These are phyloP conservation scores for Trichoderma hamatum DNA, from an alignment of 2,329 filamentous ascomycete genomes.

Conservation along the genomic window DNA sequence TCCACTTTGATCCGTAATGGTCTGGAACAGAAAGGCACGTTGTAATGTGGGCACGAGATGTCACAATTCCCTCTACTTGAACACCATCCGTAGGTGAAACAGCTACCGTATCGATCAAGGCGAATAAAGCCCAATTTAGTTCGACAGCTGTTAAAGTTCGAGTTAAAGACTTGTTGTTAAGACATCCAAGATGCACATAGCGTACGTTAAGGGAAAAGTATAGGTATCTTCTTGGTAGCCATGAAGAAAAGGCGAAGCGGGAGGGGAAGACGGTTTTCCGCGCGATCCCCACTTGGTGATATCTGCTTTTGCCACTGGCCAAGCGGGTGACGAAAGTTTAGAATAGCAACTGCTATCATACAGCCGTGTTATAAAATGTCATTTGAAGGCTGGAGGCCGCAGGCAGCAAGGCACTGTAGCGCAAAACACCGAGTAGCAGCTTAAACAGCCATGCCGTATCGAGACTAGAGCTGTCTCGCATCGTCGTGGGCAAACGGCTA, in stretches of 20 bases:
- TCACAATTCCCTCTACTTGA: conserved; percentile 34
- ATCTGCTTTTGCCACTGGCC: background rate
- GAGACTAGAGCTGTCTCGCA: conserved; percentile 14
- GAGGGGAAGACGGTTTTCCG: background rate
- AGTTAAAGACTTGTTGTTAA: conserved; percentile 15
- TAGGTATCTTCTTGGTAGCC: background rate
- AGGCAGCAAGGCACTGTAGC: background rate
- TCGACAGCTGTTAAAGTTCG: conserved; percentile 18
- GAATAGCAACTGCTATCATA: no score
- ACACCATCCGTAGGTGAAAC: conserved; percentile 37
- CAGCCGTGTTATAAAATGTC: background rate
- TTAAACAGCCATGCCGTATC: background rate
- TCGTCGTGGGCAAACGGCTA: background rate
- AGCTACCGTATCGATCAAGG: conserved; percentile 31
- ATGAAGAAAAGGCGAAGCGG: background rate
- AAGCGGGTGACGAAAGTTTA: background rate
- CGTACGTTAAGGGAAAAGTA: background rate
- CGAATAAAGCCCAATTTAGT: conserved; percentile 3
- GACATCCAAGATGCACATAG: conserved; percentile 5
- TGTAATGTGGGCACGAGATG: conserved; percentile 27
- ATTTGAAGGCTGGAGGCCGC: background rate
- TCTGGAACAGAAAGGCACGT: conserved; percentile 23
- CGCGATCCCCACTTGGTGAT: background rate
- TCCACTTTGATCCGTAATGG: conserved; percentile 12
- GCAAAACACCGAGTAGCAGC: no score